A percentile compares a stretch with the other conserved stretches of the same genome.
Conservation (phyloP, 345 rosid species). For the Sisymbrium altissimum region DNA sequence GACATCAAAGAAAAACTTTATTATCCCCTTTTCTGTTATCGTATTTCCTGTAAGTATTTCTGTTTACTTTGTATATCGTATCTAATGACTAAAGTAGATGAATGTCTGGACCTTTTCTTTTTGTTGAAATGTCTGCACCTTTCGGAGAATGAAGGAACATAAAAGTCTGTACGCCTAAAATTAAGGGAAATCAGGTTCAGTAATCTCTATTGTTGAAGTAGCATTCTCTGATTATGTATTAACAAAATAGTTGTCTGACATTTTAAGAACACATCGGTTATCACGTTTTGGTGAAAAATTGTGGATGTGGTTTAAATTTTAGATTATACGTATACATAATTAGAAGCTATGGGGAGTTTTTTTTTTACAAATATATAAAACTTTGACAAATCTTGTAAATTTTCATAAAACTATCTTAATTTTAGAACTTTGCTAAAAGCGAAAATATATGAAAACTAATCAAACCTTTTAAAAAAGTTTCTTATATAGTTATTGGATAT, state of each 20-base stretch:
- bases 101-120: background rate
- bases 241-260: background rate
- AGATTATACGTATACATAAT: background rate
- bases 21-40: background rate
- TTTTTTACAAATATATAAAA: no score
- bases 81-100: background rate
- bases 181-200: background rate
- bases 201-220: background rate
- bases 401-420: no score
- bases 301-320: background rate
- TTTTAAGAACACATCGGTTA: background rate
- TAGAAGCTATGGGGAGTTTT: background rate
- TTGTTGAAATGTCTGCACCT: background rate
- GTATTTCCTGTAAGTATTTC: background rate
- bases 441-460: no score
- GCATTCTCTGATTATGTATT: background rate
- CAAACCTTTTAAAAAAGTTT: no score
- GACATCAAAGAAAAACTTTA: background rate
- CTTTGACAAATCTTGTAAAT: no score
- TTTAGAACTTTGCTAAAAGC: no score
- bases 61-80: background rate
- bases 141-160: background rate
- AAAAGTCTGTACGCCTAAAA: background rate
- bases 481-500: no score
- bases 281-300: background rate